Percentiles rank a stretch among this genome's conserved stretches.
Evolutionary conservation across 352 stramenopile species (phyloP).

Genomic region (Phytopythium montanum): DNA sequence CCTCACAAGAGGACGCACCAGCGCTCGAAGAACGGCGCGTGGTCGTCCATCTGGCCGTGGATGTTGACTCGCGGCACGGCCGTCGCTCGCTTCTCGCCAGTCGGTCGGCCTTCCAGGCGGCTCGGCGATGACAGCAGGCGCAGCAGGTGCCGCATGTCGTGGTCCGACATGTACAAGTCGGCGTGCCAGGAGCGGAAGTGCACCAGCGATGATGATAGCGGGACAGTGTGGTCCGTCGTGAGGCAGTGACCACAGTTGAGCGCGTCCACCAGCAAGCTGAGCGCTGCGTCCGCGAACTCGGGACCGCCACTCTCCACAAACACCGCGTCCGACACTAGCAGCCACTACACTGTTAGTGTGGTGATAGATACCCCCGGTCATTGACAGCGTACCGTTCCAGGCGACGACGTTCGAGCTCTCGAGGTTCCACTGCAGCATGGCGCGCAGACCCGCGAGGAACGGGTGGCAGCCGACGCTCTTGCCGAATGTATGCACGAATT

Average conservation of each 20-base stretch:
- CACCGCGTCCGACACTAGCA: slow-evolving; percentile 63
- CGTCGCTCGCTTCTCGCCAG: slow-evolving; percentile 38
- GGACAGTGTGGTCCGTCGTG: slow-evolving; percentile 4
- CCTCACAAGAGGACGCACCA: slow-evolving; percentile 68
- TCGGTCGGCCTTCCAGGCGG: slow-evolving; percentile 45
- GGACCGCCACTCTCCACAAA: slow-evolving; percentile 67
- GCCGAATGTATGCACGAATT: slow-evolving; percentile 44
- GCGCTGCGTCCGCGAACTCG: slow-evolving; percentile 42
- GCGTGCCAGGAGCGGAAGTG: slow-evolving; percentile 57
- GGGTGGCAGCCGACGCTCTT: slow-evolving; percentile 60
- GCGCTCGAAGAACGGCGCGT: slow-evolving; percentile 50
- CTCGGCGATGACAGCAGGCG: slow-evolving; percentile 32
- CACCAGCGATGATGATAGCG: slow-evolving; percentile 8
- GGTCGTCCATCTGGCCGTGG: slow-evolving; percentile 54
- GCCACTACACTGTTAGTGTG: not conserved
- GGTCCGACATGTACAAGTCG: slow-evolving; percentile 73
- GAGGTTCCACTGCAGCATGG: slow-evolving; percentile 57
- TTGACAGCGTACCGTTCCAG: slow-evolving; percentile 51
- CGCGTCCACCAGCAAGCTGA: slow-evolving; percentile 45
- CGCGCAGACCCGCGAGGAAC: slow-evolving; percentile 59
- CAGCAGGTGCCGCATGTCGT: slow-evolving; percentile 53
- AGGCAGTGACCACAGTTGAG: slow-evolving; percentile 60
- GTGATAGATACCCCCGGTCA: not conserved
- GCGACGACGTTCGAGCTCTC: slow-evolving; percentile 58
- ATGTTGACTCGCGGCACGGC: slow-evolving; percentile 49